A percentile compares a stretch with the other conserved stretches of the same genome.
Conservation (phyloP, 331 rosid species). For the Prunus yedoensis region DNA sequence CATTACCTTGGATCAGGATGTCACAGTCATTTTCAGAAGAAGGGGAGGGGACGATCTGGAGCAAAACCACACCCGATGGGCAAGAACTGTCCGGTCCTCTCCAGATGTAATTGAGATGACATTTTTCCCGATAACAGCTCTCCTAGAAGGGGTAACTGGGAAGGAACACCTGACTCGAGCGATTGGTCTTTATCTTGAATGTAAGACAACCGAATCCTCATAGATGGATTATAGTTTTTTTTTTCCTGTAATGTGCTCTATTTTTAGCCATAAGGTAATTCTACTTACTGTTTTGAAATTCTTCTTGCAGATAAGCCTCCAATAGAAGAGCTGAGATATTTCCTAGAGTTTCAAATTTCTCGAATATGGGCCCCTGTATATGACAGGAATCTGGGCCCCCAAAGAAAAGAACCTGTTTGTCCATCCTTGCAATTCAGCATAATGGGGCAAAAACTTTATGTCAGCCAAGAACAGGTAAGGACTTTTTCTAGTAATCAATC, state of each 20-base stretch:
- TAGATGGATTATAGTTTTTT: constrained; percentile 8
- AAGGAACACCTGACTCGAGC: constrained; percentile 78
- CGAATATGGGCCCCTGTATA: constrained; percentile 78
- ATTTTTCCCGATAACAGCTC: constrained; percentile 69
- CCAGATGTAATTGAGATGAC: constrained; percentile 90
- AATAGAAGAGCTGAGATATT: constrained; percentile 86
- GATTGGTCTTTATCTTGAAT: constrained; percentile 80
- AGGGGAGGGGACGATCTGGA: constrained; percentile 95
- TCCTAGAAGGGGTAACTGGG: constrained; percentile 63
- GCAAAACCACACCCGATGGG: constrained; percentile 76
- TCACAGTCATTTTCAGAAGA: constrained; percentile 84
- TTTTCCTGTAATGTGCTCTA: constrained; percentile 10
- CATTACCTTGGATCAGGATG: constrained; percentile 53
- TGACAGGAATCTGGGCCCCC: constrained; percentile 69
- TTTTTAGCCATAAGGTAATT: constrained; percentile 12
- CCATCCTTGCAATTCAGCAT: constrained; percentile 93
- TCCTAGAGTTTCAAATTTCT: constrained; percentile 88
- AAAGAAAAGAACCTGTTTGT: constrained; percentile 93
- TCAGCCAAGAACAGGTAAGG: constrained; percentile 91
- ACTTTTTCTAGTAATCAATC: neutral
- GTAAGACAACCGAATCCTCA: constrained; percentile 42
- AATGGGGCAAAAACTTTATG: constrained; percentile 89
- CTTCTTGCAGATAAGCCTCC: constrained; percentile 82
- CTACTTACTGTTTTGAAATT: neutral
- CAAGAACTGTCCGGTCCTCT: constrained; percentile 58